Base-by-base conservation (phyloP, 2,329 filamentous ascomycete species). In the Didymella pomorum region DNA sequence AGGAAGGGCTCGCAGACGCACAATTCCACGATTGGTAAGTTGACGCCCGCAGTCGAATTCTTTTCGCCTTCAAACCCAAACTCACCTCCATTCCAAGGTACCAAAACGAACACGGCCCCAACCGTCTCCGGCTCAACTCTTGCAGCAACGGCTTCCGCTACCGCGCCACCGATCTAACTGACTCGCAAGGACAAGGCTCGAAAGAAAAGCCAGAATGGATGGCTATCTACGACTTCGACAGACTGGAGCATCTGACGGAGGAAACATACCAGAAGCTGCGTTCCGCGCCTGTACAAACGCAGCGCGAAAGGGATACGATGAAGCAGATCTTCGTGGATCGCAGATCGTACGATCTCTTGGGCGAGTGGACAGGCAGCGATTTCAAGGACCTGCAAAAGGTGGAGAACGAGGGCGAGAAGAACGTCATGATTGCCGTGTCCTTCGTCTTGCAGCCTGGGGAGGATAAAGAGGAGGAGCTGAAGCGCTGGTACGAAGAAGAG, bases 51-150 rank as follows among this genome's bases (percentile, higher is more conserved):
- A 72, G 70, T 16, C 57, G 65, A 9, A 64, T 69, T 28, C 59
- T 72, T 3, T 62, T 60, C 8, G 54, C 58, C 11, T 67, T 62
- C 33, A 52, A 45, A 41, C 56, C 50, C 3, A 52, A 57, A 47
- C 64, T 71, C 37, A 67, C 52, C 25, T 91, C 58, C 7, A 42
- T 39, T 9, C 26, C 20, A 42, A 73, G 71, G 71, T 96, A 96
- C 81, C 93, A 96, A 80, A 95, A 93, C 77, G 92, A 96, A 80
- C 92, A 96, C 79, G 92, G 92, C 52, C 92, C 92, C 18, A 86
- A 88, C 16, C 89, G 92, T 46, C 84, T 96, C 7, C 89, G 91
- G 47, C 80, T 96, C 14, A 86, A 90, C 4, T 87, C 89, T 68
- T 87, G 93, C 72, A 74, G 79, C 66, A 95, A 92, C 75, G 92